Evolutionary conservation across 2,329 filamentous ascomycete species (phyloP), one percentile per base, ranked within the genome.

Genomic region (Penicillium sp.): DNA sequence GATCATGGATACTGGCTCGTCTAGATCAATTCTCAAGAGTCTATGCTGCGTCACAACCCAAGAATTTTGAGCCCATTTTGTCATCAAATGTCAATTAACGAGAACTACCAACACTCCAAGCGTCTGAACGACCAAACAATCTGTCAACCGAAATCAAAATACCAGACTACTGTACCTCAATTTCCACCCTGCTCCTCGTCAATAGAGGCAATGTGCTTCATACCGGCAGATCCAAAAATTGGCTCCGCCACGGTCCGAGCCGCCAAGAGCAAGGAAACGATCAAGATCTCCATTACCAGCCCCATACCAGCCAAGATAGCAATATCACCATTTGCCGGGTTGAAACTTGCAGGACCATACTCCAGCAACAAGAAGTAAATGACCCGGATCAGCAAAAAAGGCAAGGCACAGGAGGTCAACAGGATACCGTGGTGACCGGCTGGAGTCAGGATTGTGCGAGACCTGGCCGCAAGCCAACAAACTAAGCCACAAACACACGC

Each of bases 251-350:
- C 59, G 2, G 59, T 63, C 3, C 69, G 69, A 42, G 70, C 66
- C 4, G 51, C 5, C 22, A 73, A 42, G 15, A 73, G 53, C 19
- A 72, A 55, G 9, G 53, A 24, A 4, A 68, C 62, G 44, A 67
- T 54, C 19, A 72, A 54, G 13, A 70, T 59, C 53, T 74, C 72
- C 72, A 73, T 72, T 55, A 71, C 45, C 35, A 73, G 45, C 3
- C 66, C 64, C 67, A 72, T 72, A 4, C 66, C 67, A 56, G 65
- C 63, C 60, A 68, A 60, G 15, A 67, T 45, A 9, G 64, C 58
- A 1, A 60, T 54, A 53, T 68, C 55, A 4, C 71, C 69, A 37
- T 49, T 58, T 4, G 54, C 59, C 8, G 66, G 60, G 17, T 61
- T 68, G 59, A 67, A 70, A 15, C 56, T 65, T 3, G n/a, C 17